These are phyloP conservation scores for Alternaria sp. DNA, from an alignment of 2,329 filamentous ascomycete genomes.

Conservation along the genomic window DNA sequence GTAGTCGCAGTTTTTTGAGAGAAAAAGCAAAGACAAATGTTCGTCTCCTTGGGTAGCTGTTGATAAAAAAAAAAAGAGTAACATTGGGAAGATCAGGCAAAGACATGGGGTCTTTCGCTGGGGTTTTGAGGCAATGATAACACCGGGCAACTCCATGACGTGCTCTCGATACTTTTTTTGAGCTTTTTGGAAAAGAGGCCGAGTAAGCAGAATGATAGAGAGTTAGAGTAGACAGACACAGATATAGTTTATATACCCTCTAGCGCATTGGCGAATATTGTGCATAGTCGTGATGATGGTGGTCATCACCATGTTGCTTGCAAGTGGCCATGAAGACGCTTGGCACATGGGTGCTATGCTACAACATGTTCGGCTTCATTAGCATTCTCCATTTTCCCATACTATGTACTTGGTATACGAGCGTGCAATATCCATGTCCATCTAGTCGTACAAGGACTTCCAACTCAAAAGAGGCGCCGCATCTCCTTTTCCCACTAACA, in stretches of 20 bases:
- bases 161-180: no score
- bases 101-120: rapidly evolving
- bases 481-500: slow-evolving; percentile 1
- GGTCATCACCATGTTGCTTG: background rate
- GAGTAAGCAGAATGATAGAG: background rate
- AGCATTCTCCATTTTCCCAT: slow-evolving; percentile 10
- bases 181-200: background rate
- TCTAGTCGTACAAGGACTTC: slow-evolving; percentile 16
- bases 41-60: background rate
- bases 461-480: background rate
- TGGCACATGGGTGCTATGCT: background rate
- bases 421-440: slow-evolving; percentile 5
- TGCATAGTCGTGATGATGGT: background rate
- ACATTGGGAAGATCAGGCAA: background rate
- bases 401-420: slow-evolving; percentile 16
- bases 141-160: background rate
- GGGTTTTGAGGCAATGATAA: background rate
- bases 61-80: background rate
- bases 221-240: background rate
- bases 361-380: background rate
- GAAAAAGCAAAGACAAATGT: background rate
- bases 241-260: background rate
- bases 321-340: background rate
- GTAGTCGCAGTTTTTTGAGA: background rate
- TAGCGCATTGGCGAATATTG: background rate